Evolutionary conservation across 1,284 basidiomycete genomes (phyloP).

Genomic region (Phylloporus sp.): DNA sequence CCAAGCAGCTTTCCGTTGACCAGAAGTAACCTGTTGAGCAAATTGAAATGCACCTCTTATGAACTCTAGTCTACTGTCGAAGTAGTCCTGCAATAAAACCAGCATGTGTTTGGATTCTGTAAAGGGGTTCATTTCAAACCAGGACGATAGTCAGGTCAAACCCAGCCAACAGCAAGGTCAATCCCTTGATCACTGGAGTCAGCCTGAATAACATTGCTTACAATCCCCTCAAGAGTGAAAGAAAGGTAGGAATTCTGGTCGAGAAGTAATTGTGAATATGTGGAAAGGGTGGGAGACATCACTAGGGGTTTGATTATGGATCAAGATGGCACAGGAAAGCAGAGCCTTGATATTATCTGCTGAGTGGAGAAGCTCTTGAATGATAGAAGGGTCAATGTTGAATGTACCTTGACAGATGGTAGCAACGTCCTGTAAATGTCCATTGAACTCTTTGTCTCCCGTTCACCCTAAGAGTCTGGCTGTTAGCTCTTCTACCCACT

Average conservation of each 20-base stretch:
- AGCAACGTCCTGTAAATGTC: background rate
- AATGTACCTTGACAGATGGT: slow-evolving; percentile 5
- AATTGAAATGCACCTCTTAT: slow-evolving; percentile 42
- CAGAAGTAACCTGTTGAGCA: slow-evolving; percentile 46
- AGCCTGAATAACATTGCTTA: slow-evolving; percentile 14
- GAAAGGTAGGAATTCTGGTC: slow-evolving; percentile 33
- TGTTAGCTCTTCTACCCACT: background rate
- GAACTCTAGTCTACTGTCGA: background rate
- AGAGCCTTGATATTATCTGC: background rate
- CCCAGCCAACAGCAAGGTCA: slow-evolving; percentile 38
- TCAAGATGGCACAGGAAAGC: background rate
- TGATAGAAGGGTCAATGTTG: background rate
- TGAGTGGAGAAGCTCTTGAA: background rate
- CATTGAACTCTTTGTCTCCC: background rate
- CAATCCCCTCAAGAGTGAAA: background rate
- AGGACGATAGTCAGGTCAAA: slow-evolving; percentile 43
- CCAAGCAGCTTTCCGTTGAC: slow-evolving; percentile 46
- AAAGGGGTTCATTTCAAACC: slow-evolving; percentile 38
- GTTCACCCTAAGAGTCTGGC: background rate
- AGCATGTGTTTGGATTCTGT: slow-evolving; percentile 37
- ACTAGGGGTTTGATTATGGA: slow-evolving; percentile 6
- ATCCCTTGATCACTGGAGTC: slow-evolving; percentile 26
- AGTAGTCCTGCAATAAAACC: slow-evolving; percentile 38
- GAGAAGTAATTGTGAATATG: slow-evolving; percentile 19
- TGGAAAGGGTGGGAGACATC: background rate